Evolutionary conservation across 2,329 filamentous ascomycete species (phyloP).

Genomic region (Pseudomassariella vexata): DNA sequence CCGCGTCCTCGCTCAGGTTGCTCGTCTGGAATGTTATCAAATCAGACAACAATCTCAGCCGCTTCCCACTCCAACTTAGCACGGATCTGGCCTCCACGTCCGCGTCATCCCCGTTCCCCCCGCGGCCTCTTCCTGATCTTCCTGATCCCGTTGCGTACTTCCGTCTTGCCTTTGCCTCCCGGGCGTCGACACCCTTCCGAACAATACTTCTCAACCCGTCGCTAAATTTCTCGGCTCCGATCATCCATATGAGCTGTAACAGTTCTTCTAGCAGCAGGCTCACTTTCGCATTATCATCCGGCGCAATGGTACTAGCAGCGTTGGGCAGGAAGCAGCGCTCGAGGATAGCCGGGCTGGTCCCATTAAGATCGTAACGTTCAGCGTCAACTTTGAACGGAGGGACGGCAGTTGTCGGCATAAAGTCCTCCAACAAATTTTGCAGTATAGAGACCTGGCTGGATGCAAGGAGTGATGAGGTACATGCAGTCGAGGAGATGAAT

Average conservation of each 20-base stretch:
- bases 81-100: slow-evolving; percentile 37
- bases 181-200: slow-evolving; percentile 40
- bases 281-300: slow-evolving; percentile 67
- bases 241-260: slow-evolving; percentile 44
- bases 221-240: slow-evolving; percentile 28
- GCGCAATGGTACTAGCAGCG: slow-evolving; percentile 53
- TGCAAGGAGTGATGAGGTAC: slow-evolving; percentile 27
- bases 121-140: no score
- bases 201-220: slow-evolving; percentile 31
- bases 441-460: slow-evolving; percentile 38
- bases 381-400: slow-evolving; percentile 34
- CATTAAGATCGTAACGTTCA: slow-evolving; percentile 28
- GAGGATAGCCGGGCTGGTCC: slow-evolving; percentile 39
- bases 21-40: slow-evolving; percentile 11
- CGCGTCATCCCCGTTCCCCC: slow-evolving; percentile 17
- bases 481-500: slow-evolving; percentile 37
- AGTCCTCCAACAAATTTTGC: slow-evolving; percentile 36
- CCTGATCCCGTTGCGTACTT: slow-evolving; percentile 27
- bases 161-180: slow-evolving; percentile 39
- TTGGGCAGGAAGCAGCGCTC: slow-evolving; percentile 59
- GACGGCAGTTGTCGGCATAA: slow-evolving; percentile 36
- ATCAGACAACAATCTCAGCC: slow-evolving; percentile 34
- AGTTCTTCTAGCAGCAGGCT: slow-evolving; percentile 63
- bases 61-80: slow-evolving; percentile 37
- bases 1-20: slow-evolving; percentile 12